Evolutionary conservation across 2,329 filamentous ascomycete species (phyloP), one percentile per base, ranked within the genome.

Genomic region (Talaromyces sp.): DNA sequence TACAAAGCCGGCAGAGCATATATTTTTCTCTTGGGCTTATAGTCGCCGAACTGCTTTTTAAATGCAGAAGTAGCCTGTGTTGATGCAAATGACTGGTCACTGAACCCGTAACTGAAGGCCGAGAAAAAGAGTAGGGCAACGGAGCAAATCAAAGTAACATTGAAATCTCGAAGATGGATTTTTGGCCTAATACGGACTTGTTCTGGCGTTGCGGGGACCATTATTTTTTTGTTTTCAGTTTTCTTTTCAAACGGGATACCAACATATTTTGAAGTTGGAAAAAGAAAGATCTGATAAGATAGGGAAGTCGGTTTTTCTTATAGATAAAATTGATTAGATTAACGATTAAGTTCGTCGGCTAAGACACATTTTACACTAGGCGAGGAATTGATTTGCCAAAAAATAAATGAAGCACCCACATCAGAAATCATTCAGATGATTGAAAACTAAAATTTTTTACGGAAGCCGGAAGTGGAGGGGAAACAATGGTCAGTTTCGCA

Each of bases 11-110:
- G 52, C 5, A 54, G 39, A 6, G 28, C 19, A 36, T 45, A 45
- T 13, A 11, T 36, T 25, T 33, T 21, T 2, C 5, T 36, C 28
- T 45, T 54, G 28, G 52, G 13, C 25, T 33, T 35, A 35, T 54
- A 54, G 40, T 54, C 39, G 28, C 52, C 52, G 31, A 54, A 54
- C 10, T 54, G 52, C 52, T 45, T 36, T 19, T 54, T 37, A 45
- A 54, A 45, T 17, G 52, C 39, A 36, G 28, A 6, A 17, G 52
- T 54, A 22, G 52, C 52, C 31, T 54, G 52, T 9, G 39, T 54
- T 13, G 52, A 54, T 4, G 52, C 39, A 36, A 54, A 54, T 2
- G 52, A 54, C 39, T 54, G 52, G 28, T 54, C 52, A 17, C 39
- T 54, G 13, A 54, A 54, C 9, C 52, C 52, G 11, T 54, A 45